Evolutionary conservation across 306 rosid genomes (phyloP), one percentile per base, ranked within the genome.

Genomic region (Pyrus pyrifolia): DNA sequence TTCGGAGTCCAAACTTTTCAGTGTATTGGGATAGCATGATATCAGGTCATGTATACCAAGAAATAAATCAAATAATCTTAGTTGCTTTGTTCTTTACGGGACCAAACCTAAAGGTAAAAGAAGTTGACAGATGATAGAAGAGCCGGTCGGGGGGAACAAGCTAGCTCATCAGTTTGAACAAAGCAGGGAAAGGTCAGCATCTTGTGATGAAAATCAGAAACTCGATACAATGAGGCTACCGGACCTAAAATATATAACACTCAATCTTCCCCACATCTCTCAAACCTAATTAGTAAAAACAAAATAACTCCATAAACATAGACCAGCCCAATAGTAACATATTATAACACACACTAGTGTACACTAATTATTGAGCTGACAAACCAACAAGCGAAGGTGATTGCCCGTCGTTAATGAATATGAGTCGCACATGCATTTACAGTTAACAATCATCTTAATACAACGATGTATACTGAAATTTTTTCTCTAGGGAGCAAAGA

Each of bases 181-280:
- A 55, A 19, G 63, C 76, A 49, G 70, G 51, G 60, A 79, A 72
- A 85, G 79, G 80, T 78, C 60, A 73, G 30, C 71, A 74, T 79
- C 82, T 73, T 67, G 57, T 55, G 84, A 74, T 76, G 51, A 85
- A 78, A 62, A 81, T 64, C 80, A 81, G 77, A 79, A 76, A 71
- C 73, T 64, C 72, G 70, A 78, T 15, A 51, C 82, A 67, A 42
- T 62, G 18, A 42, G 33, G 51, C 44, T 78, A 67, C 81, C 77
- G 79, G 60, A 73, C 71, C 8, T 49, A 49, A 49, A 49, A 51
- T 15, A 15, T 5, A 8, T 49, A 7, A 49, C 81, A 57, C 19
- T 49, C 68, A 8, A 30, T 51, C 30, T 11, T 27, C 80, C 40
- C 74, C 53, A 45, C 60, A 46, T 70, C 52, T 71, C 80, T 35